phyloP scores from a whole-genome alignment of 768 basidiomycete genomes.

The Calocybe gangraenosa region DNA sequence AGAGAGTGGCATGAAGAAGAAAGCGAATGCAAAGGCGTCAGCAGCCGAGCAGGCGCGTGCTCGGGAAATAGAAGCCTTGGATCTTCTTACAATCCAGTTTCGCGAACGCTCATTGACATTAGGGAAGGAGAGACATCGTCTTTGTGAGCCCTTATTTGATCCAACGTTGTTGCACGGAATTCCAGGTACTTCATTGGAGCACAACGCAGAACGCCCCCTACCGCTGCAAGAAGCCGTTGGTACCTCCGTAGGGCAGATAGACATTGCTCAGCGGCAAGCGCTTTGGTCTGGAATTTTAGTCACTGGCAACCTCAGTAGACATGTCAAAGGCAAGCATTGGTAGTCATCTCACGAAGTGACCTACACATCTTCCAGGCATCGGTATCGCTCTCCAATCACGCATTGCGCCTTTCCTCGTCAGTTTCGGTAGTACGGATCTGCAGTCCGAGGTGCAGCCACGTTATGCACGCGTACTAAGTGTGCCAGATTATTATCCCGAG shows the following conservation, averaged over 20 bases:
- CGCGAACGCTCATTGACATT: constrained; percentile 66
- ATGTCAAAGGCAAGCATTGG: constrained; percentile 58
- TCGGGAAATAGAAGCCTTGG: constrained; percentile 77
- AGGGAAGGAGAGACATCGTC: constrained; percentile 85
- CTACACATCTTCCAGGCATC: constrained; percentile 39
- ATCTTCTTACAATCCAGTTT: constrained; percentile 76
- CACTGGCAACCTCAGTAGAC: constrained; percentile 69
- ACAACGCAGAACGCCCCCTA: constrained; percentile 26
- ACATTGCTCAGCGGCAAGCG: constrained; percentile 62
- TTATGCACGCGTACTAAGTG: constrained; percentile 51
- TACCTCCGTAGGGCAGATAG: constrained; percentile 54
- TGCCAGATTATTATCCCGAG: constrained; percentile 91
- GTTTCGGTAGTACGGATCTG: constrained; percentile 55
- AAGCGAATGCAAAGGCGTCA: constrained; percentile 62
- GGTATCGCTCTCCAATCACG: constrained; percentile 68
- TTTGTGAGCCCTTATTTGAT: constrained; percentile 89
- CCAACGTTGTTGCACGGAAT: constrained; percentile 49
- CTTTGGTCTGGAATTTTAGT: constrained; percentile 80
- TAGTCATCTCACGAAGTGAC: too few species aligned
- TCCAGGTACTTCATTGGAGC: constrained; percentile 18
- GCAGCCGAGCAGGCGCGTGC: constrained; percentile 81
- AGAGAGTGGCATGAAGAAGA: constrained; percentile 79
- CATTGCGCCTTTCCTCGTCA: constrained; percentile 56
- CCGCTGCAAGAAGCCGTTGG: constrained; percentile 69
- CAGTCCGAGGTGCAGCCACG: constrained; percentile 72